Conservation (phyloP, 2,329 filamentous ascomycete species). For the Fonsecaea multimorphosa region DNA sequence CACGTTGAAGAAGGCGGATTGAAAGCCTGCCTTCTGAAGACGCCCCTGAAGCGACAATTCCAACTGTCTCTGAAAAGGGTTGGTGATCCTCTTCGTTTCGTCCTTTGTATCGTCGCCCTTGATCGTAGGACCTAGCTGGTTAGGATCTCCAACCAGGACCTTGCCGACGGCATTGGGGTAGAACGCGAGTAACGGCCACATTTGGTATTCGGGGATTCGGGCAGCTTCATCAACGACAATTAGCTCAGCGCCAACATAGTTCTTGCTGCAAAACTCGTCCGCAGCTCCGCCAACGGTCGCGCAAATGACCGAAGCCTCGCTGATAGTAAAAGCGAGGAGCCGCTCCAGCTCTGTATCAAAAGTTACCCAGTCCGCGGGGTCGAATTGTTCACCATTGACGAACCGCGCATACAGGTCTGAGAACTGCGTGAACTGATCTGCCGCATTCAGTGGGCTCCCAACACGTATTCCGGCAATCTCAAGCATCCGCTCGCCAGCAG, state of each 20-base stretch:
- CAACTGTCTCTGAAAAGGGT: conserved; percentile 9
- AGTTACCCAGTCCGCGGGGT: neutral
- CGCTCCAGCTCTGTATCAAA: neutral
- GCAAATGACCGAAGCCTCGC: conserved; percentile 15
- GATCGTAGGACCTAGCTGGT: conserved; percentile 11
- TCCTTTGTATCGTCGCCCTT: neutral
- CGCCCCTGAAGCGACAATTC: conserved; percentile 18
- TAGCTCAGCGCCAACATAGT: conserved; percentile 18
- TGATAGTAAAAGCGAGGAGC: conserved; percentile 15
- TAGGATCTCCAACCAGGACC: conserved; percentile 20
- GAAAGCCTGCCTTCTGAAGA: conserved; percentile 8
- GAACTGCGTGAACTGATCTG: neutral
- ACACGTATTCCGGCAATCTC: conserved; percentile 14
- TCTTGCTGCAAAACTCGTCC: neutral
- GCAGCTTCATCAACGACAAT: conserved; percentile 27
- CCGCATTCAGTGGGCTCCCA: neutral
- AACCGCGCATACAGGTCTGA: neutral
- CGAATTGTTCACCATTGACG: neutral
- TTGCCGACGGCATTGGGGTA: conserved; percentile 17
- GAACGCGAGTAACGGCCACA: conserved; percentile 21
- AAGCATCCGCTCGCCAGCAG: conserved; percentile 19
- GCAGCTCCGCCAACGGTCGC: conserved; percentile 21
- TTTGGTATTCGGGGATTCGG: conserved; percentile 20
- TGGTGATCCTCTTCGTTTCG: neutral
- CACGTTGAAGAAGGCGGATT: conserved; percentile 19